Percentiles rank a stretch among this genome's conserved stretches.
Conservation (phyloP, 345 rosid species). For the Salix caprea region DNA sequence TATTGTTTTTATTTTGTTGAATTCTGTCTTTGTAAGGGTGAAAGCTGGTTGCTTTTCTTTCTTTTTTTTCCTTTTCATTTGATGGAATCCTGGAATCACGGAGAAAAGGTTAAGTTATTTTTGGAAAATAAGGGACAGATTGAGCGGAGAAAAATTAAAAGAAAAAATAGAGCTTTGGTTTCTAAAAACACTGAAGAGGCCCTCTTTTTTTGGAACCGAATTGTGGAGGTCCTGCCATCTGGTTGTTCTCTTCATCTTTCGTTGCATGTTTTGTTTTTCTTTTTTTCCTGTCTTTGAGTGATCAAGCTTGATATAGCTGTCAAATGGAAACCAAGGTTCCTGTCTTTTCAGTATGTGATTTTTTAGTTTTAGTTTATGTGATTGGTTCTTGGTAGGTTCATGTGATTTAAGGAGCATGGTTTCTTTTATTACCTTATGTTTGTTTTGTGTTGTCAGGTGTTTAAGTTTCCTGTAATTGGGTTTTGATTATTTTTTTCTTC, state of each 20-base stretch:
- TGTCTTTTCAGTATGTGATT: not conserved
- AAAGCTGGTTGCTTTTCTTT: not conserved
- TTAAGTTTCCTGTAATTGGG: not conserved
- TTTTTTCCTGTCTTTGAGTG: constrained; percentile 2
- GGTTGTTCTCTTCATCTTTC: not conserved
- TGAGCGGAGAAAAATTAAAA: constrained; percentile 39
- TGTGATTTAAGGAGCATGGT: not conserved
- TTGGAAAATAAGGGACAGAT: not conserved
- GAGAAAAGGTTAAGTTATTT: constrained; percentile 22
- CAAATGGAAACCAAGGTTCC: not conserved
- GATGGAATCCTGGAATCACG: constrained; percentile 35
- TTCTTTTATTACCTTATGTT: not conserved
- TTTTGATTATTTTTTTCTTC: not conserved
- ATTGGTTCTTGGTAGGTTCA: not conserved
- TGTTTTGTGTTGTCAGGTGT: not conserved
- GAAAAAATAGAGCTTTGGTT: constrained; percentile 11
- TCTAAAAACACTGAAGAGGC: constrained; percentile 26
- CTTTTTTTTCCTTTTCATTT: not conserved
- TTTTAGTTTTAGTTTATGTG: not conserved
- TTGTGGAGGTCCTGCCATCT: constrained; percentile 23
- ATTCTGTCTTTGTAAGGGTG: not conserved
- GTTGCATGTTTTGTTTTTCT: not conserved
- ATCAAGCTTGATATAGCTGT: constrained; percentile 1
- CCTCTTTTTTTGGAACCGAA: constrained; percentile 34
- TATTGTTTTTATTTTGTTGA: not conserved